Evolutionary conservation across 2,329 filamentous ascomycete genomes (phyloP).

Genomic region (Fusarium circinatum): DNA sequence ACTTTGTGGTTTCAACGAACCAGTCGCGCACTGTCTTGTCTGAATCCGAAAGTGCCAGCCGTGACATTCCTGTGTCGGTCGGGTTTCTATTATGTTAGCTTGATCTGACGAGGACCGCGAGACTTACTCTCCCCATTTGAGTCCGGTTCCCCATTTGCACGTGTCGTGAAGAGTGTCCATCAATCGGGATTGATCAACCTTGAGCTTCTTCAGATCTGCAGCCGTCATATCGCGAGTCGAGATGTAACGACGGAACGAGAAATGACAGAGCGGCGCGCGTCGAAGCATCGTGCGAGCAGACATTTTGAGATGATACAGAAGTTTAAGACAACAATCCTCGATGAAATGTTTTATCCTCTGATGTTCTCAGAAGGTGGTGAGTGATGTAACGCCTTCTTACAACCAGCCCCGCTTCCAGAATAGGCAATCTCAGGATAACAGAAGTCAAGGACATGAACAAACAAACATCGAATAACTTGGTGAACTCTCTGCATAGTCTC

Average conservation of each 20-base stretch:
- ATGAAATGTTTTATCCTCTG: not conserved
- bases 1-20: slow-evolving; percentile 73
- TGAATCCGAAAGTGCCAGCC: slow-evolving; percentile 75
- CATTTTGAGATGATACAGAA: not conserved
- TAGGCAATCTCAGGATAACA: not conserved
- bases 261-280: not conserved
- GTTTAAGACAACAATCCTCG: rapidly evolving
- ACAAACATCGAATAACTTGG: not conserved
- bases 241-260: not conserved
- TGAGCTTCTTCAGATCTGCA: slow-evolving; percentile 31
- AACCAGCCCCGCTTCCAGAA: slow-evolving; percentile 24
- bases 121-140: slow-evolving; percentile 37
- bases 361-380: slow-evolving; percentile 12
- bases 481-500: slow-evolving; percentile 9
- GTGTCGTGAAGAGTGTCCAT: slow-evolving; percentile 41
- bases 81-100: slow-evolving; percentile 32
- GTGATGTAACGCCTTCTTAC: slow-evolving; percentile 23
- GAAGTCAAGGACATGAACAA: not conserved
- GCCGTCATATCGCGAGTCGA: slow-evolving; percentile 37
- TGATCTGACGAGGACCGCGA: rapidly evolving
- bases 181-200: slow-evolving; percentile 30
- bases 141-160: slow-evolving; percentile 34
- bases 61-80: slow-evolving; percentile 78
- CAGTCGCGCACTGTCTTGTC: slow-evolving; percentile 80
- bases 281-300: not conserved